Conservation (phyloP, 2,329 filamentous ascomycete genomes). For the Paraphoma chrysanthemicola region DNA sequence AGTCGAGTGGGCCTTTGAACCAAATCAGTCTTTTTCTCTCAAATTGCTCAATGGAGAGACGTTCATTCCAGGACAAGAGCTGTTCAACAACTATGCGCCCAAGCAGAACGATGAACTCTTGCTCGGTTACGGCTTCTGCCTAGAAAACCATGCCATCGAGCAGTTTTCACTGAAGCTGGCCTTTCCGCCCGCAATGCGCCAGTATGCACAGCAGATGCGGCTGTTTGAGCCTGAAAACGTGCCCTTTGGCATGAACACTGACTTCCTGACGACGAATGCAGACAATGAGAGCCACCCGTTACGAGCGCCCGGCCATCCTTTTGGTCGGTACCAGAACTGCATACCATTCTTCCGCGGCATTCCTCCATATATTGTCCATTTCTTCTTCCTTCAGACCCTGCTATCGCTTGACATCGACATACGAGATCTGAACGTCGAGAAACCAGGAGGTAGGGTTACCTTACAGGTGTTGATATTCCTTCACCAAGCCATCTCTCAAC, state of each 20-base stretch:
- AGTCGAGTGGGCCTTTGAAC: constrained; percentile 54
- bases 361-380: constrained; percentile 42
- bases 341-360: constrained; percentile 42
- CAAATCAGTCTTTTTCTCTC: constrained; percentile 46
- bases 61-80: constrained; percentile 48
- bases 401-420: constrained; percentile 26
- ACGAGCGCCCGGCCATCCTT: constrained; percentile 36
- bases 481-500: constrained; percentile 31
- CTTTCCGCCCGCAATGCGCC: constrained; percentile 44
- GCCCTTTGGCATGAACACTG: constrained; percentile 34
- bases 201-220: constrained; percentile 23
- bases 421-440: constrained; percentile 10
- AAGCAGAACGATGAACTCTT: constrained; percentile 62
- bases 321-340: constrained; percentile 41
- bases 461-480: constrained; percentile 30
- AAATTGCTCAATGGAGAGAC: constrained; percentile 44
- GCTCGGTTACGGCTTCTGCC: constrained; percentile 61
- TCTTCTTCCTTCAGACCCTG: constrained; percentile 37
- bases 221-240: constrained; percentile 24
- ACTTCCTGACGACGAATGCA: constrained; percentile 25
- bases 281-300: constrained; percentile 44
- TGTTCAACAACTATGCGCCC: constrained; percentile 62
- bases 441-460: constrained; percentile 25
- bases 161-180: constrained; percentile 52
- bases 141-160: constrained; percentile 56